Base-by-base conservation (phyloP, 1,284 basidiomycete genomes). In the Cutaneotrichosporon sp. region DNA sequence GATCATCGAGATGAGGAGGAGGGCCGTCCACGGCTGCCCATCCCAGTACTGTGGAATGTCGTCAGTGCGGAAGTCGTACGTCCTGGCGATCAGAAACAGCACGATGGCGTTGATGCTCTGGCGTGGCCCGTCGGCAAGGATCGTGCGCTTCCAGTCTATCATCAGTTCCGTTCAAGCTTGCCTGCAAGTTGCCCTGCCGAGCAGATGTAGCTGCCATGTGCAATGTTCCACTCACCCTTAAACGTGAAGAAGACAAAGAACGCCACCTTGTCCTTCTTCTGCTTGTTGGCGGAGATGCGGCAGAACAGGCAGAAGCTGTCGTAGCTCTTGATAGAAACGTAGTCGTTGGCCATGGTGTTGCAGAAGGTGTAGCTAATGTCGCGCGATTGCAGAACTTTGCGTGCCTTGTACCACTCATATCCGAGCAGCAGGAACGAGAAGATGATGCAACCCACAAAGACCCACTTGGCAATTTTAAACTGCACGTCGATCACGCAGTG, bases 161-260 rank as follows among this genome's bases (percentile, higher is more conserved):
- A 36, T 36, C 14, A 64, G 57, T 58, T 32, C 42, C 10, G 47
- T 10, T 26, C 32, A 57, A 50, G 36, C 11, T 21, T 9, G 36
- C 9, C 8, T 13, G 13, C n/a, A 18, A 11, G 83, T 36, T 36
- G 36, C 36, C 36, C 36, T 36, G 36, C 3, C 3, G 36, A 36
- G 40, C 40, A 16, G 14, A 18, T 46, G 42, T 18, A 26, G 26
- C 26, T 26, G 26, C 26, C 26, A 26, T 26, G 26, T 26, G 26
- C 26, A 1, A 26, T 26, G 16, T 7, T 18, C 42, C 7, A n/a
- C 87, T 59, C 64, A 91, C 93, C 93, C 84, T 99, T 99, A 87
- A 99, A 99, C 1, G 91, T 91, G 83, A 99, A 99, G 86, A 98
- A 99, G 78, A 98, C 88, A 81, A 97, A 99, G 85, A 99, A 98